These are phyloP conservation scores for Tulasnella sp. DNA, from an alignment of 768 basidiomycete genomes.

Conservation along the genomic window DNA sequence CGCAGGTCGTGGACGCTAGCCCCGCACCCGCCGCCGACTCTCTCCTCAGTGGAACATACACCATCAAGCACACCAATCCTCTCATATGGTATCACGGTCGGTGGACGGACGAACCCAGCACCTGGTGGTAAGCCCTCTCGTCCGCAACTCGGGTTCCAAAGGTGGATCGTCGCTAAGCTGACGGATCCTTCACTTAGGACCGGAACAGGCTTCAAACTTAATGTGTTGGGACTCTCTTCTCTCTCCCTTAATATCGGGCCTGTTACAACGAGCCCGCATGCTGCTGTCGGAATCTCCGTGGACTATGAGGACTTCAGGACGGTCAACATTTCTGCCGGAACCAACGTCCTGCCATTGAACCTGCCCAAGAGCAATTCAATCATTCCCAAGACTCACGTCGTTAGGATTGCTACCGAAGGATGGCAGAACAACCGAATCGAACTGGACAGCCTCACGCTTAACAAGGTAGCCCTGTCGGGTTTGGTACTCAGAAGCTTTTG, in stretches of 20 bases:
- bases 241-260: conserved; percentile 49
- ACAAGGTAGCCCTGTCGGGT: conserved; percentile 39
- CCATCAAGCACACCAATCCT: conserved; percentile 42
- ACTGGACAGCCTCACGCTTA: conserved; percentile 48
- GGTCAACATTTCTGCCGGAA: conserved; percentile 49
- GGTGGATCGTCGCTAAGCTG: not conserved
- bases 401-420: conserved; percentile 51
- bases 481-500: not conserved
- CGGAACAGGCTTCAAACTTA: conserved; percentile 48
- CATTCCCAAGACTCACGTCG: conserved; percentile 28
- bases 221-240: conserved; percentile 45
- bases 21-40: not conserved
- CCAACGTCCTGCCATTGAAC: conserved; percentile 46
- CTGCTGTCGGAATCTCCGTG: conserved; percentile 50
- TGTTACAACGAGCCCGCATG: conserved; percentile 49
- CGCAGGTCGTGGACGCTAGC: not conserved
- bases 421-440: conserved; percentile 60
- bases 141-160: not conserved
- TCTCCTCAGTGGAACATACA: not conserved
- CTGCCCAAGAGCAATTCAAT: conserved; percentile 38
- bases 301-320: conserved; percentile 48
- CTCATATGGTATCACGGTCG: conserved; percentile 42
- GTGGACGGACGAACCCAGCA: conserved; percentile 52
- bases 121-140: conserved; percentile 50
- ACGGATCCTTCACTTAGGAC: conserved; percentile 42